Conservation (phyloP, 2,329 filamentous ascomycete species). For the Zasmidium cellare region DNA sequence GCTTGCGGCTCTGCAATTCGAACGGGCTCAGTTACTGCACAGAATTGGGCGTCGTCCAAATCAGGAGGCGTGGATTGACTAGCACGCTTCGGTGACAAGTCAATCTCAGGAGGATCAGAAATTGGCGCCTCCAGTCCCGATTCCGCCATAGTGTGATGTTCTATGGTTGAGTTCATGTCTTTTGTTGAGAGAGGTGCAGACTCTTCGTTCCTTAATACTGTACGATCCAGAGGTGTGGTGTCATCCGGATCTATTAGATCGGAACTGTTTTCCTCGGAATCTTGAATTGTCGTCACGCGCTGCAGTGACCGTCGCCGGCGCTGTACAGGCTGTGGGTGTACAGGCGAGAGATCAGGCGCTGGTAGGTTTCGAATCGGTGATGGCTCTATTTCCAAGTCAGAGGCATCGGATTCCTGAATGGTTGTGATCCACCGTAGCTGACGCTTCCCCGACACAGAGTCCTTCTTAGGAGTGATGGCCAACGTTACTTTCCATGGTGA, state of each 20-base stretch:
- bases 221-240: neutral
- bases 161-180: neutral
- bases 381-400: conserved; percentile 7
- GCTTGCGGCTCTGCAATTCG: neutral
- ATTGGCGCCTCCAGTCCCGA: neutral
- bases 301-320: conserved; percentile 2
- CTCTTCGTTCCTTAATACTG: neutral
- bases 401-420: conserved; percentile 18
- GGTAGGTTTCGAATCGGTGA: neutral
- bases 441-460: neutral
- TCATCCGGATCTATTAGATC: neutral
- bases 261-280: conserved; percentile 1
- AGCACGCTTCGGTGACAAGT: neutral
- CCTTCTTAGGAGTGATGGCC: conserved; percentile 13
- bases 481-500: conserved; percentile 4
- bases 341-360: neutral
- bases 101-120: neutral
- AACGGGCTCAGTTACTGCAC: neutral
- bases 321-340: neutral
- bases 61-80: neutral
- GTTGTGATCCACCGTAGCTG: conserved; percentile 9
- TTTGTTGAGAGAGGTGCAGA: neutral
- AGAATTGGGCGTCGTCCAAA: neutral
- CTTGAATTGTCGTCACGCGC: conserved; percentile 9
- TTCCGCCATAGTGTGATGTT: neutral